Evolutionary conservation across 352 stramenopile genomes (phyloP), one percentile per base, ranked within the genome.

Genomic region (Globisporangium cylindrosporum): DNA sequence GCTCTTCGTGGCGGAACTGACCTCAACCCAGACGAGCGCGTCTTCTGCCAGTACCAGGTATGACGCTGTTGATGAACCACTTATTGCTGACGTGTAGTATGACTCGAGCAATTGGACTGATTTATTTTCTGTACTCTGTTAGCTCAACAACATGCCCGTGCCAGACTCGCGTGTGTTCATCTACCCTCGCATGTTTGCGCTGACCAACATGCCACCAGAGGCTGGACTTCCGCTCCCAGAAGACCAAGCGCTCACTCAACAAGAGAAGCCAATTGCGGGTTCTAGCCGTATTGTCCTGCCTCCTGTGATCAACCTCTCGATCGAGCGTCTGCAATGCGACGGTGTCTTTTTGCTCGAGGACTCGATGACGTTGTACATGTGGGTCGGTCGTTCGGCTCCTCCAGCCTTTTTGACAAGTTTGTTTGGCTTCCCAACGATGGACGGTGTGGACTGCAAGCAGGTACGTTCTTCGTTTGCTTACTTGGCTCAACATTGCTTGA

Each of bases 271-370:
- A 3, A 77, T 89, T 20, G 88, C 84, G 8, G 88, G 88, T 34
- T 70, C 75, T 22, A 79, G 90, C 69, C 70, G 76, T 29, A 92
- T 98, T 27, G 72, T 95, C 41, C 76, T 99, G 66, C 96, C 96
- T 7, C 78, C 84, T 2, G 88, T 98, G 12, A 80, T 98, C 41
- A 98, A 98, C 68, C 80, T 99, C 14, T 99, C 96, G 24, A 94
- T 98, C 51, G 95, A 99, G 71, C 84, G 88, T 9, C 77, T 99
- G 34, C 82, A 89, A 36, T 98, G 88, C 59, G 88, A 98, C 69
- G 97, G 97, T 27, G 89, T 99, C 41, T 99, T 98, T 70, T 80
- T 99, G 66, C 84, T 99, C 18, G 97, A 99, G 69, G 98, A 99
- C 79, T 92, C 95, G 38, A 62, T 98, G 32, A 90, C 93, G 62